Evolutionary conservation across 2,329 filamentous ascomycete species (phyloP), one percentile per base, ranked within the genome.

Genomic region (Cladorrhinum sp.): DNA sequence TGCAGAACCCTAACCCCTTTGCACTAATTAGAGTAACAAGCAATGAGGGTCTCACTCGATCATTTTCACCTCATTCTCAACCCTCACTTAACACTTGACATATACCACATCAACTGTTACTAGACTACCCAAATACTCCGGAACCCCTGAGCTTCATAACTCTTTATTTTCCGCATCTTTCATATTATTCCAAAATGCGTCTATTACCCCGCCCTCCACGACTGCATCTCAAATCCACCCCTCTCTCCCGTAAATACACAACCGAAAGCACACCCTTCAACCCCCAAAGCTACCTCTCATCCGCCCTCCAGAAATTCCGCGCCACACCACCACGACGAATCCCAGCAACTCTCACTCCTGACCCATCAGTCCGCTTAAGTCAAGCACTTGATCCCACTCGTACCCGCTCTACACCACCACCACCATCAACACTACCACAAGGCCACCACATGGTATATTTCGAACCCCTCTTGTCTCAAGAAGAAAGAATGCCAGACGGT

Each of bases 361-460:
- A 83, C 59, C 82, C 80, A 26, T 88, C 86, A 0, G 79, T 87
- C 73, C 84, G 91, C 51, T 82, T 96, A 52, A 79, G 81, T 65
- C 77, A 85, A 28, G 82, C 86, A 8, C 80, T 94, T 77, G 72
- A 39, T 70, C 68, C 68, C 62, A 33, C 46, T 21, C 24, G 18
- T 49, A 46, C 50, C 10, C 16, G n/a, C n/a, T n/a, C n/a, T 42
- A 46, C 39, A 28, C 49, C 26, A 21, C 24, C 49, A 23, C 20
- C 51, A 20, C 23, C 57, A 21, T 39, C 54, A 54, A 51, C 72
- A 2, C 75, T 89, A 6, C 86, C 88, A 0, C 80, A 84, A 28
- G 90, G 88, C 36, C 88, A 96, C 72, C 92, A 97, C 73, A 81
- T 96, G 36, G 86, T 94, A 65, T 96, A 96, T 78, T 97, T 96